Conservation (phyloP, 176 grass and related monocot genomes). For the Alloteropsis semialata region DNA sequence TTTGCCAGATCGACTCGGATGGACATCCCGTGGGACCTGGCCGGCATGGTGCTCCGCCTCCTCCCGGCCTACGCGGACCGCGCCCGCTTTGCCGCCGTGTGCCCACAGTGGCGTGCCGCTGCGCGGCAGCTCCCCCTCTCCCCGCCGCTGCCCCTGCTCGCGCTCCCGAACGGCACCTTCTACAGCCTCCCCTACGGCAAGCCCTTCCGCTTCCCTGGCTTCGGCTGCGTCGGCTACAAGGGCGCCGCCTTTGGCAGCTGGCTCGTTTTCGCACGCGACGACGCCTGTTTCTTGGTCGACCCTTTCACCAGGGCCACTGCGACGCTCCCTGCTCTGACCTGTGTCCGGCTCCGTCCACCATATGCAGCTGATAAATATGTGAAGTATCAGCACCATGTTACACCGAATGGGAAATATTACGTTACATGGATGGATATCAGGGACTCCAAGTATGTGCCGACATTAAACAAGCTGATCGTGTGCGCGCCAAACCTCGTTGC, state of each 20-base stretch:
- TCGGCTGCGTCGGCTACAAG: constrained; percentile 13
- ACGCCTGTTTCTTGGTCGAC: constrained; percentile 22
- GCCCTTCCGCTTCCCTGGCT: constrained; percentile 6
- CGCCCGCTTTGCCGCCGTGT: constrained; percentile 15
- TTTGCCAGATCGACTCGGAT: neutral
- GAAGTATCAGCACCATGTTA: neutral
- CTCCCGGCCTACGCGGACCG: constrained; percentile 3
- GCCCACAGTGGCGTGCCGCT: constrained; percentile 8
- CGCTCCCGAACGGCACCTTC: constrained; percentile 15
- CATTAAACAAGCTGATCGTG: neutral
- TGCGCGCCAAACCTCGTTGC: constrained; percentile 27
- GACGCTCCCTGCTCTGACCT: neutral
- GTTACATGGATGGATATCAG: constrained; percentile 7
- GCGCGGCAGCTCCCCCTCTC: neutral
- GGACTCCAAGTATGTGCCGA: neutral
- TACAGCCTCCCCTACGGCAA: neutral
- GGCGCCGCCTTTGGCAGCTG: neutral
- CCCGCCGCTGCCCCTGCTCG: neutral
- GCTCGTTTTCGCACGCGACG: neutral
- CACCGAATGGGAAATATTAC: neutral
- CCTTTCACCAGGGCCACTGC: neutral
- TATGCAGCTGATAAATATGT: neutral
- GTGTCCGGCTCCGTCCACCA: neutral
- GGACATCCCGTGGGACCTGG: constrained; percentile 17
- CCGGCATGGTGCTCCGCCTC: constrained; percentile 9